Conservation (phyloP, 805 yeast species). For the Wickerhamiella galacta region DNA sequence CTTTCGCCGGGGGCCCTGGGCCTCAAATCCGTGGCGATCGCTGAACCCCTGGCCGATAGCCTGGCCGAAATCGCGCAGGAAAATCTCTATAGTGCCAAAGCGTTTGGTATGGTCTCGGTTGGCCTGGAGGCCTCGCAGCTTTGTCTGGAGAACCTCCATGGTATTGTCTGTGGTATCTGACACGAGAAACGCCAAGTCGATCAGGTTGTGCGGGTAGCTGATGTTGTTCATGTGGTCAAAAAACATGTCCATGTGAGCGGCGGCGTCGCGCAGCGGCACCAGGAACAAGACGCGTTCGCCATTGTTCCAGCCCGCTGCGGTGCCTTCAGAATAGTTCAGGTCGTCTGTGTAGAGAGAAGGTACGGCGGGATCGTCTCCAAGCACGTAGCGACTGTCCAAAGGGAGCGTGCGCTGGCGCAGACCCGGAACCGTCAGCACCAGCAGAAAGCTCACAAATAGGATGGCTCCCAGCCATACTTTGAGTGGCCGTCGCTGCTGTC, state of each 20-base stretch:
- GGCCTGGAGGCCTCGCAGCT: constrained; percentile 46
- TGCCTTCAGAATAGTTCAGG: constrained; percentile 44
- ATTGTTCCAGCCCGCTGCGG: constrained; percentile 61
- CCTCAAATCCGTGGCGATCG: constrained; percentile 89
- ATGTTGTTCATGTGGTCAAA: constrained; percentile 64
- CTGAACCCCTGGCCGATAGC: constrained; percentile 79
- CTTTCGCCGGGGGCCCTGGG: constrained; percentile 89
- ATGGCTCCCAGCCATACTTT: constrained; percentile 1
- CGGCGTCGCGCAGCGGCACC: constrained; percentile 87
- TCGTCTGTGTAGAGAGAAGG: constrained; percentile 52
- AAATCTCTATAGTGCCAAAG: constrained; percentile 66
- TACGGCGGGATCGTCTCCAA: constrained; percentile 15
- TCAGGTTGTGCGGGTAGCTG: constrained; percentile 63
- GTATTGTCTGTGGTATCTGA: constrained; percentile 82
- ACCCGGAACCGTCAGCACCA: constrained; percentile 3
- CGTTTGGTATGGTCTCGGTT: constrained; percentile 43
- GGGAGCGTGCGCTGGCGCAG: constrained; percentile 3
- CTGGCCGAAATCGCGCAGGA: constrained; percentile 86
- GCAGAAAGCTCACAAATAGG: background rate
- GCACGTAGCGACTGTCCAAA: constrained; percentile 4
- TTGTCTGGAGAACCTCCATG: constrained; percentile 43
- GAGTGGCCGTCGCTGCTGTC: constrained; percentile 1
- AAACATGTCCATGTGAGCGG: constrained; percentile 76
- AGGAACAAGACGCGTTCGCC: constrained; percentile 68
- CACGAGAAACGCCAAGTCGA: constrained; percentile 66